Percentiles rank a stretch among this genome's conserved stretches.
Evolutionary conservation across 164 flowering plant genomes (phyloP).

Genomic region (Sedum album): DNA sequence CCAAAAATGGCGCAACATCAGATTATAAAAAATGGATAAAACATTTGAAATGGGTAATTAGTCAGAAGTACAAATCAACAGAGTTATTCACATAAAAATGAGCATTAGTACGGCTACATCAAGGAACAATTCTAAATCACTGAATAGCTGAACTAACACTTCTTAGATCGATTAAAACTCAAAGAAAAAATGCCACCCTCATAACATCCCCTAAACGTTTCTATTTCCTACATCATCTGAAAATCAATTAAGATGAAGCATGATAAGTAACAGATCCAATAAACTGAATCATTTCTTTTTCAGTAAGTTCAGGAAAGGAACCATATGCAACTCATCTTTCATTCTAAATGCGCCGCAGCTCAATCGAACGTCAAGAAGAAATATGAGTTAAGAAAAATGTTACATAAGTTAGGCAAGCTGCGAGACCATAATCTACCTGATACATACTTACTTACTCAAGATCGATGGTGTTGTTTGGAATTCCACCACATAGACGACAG

Average conservation of each 20-base stretch:
- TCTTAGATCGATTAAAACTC: too few species aligned
- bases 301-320: neutral
- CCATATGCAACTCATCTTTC: neutral
- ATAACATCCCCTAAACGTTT: neutral
- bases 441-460: neutral
- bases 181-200: neutral
- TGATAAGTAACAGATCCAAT: neutral
- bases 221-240: neutral
- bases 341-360: neutral
- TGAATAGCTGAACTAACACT: too few species aligned
- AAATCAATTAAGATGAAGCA: neutral
- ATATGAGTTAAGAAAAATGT: neutral
- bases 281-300: too few species aligned
- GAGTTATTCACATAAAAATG: neutral
- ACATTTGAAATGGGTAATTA: neutral
- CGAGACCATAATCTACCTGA: neutral
- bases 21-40: neutral
- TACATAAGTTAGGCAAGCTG: neutral
- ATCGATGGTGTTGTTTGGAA: neutral
- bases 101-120: neutral
- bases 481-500: neutral
- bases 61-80: neutral
- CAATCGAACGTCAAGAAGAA: neutral
- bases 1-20: neutral
- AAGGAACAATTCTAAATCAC: neutral